phyloP scores from a whole-genome alignment of 2,329 filamentous ascomycete genomes.

The Talaromyces atroroseus region DNA sequence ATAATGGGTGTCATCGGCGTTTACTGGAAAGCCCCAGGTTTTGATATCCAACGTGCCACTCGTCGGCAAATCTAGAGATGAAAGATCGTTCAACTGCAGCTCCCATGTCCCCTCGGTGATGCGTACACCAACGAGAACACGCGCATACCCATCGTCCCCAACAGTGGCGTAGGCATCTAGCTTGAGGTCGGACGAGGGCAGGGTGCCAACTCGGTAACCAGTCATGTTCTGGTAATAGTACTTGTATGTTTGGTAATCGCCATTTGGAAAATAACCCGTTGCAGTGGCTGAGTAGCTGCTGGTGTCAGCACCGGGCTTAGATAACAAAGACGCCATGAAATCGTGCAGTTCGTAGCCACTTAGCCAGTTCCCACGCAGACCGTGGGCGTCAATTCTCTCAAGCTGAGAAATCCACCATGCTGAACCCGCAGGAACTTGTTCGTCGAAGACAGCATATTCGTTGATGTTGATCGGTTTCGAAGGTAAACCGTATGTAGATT shows the following conservation, averaged over 20 bases:
- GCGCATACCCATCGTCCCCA: constrained; percentile 23
- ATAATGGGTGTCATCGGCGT: constrained; percentile 18
- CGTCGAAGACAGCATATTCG: constrained; percentile 40
- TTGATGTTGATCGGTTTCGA: constrained; percentile 42
- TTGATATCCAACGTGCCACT: constrained; percentile 30
- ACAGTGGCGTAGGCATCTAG: constrained; percentile 39
- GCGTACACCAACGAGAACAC: constrained; percentile 33
- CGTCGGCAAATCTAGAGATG: constrained; percentile 28
- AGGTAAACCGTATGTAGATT: constrained; percentile 26
- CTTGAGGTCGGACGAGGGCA: constrained; percentile 28
- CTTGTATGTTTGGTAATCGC: constrained; percentile 45
- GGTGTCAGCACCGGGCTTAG: constrained; percentile 24
- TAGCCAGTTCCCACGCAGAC: constrained; percentile 45
- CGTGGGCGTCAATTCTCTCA: constrained; percentile 39
- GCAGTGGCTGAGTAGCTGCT: constrained; percentile 19
- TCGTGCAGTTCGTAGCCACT: constrained; percentile 39
- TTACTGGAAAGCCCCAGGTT: constrained; percentile 21
- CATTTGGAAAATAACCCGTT: constrained; percentile 36
- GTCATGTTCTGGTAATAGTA: constrained; percentile 45
- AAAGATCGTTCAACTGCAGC: constrained; percentile 29
- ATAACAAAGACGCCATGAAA: constrained; percentile 39
- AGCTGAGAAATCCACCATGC: constrained; percentile 46
- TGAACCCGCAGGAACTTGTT: constrained; percentile 39
- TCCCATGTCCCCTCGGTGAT: constrained; percentile 29
- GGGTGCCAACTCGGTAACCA: constrained; percentile 35